These are phyloP conservation scores for Penicillium expansum DNA, from an alignment of 2,329 filamentous ascomycete species.

Conservation along the genomic window DNA sequence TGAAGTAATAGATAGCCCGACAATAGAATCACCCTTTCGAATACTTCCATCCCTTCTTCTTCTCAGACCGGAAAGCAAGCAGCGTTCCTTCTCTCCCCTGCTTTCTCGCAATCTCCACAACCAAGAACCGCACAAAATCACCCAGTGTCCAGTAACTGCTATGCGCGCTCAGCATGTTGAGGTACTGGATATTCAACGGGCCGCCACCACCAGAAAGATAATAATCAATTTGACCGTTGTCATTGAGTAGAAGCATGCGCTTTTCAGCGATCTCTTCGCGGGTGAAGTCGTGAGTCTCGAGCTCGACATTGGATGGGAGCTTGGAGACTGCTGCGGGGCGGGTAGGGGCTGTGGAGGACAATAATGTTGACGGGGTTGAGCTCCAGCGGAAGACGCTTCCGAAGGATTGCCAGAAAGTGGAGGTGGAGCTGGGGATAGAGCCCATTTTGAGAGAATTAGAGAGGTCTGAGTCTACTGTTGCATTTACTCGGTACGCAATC, in stretches of 20 bases:
- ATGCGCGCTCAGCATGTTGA: slow-evolving; percentile 95
- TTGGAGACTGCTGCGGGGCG: slow-evolving; percentile 57
- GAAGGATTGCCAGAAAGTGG: slow-evolving; percentile 64
- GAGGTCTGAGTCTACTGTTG: slow-evolving; percentile 79
- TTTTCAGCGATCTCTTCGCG: slow-evolving; percentile 89
- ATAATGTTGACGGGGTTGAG: slow-evolving; percentile 47
- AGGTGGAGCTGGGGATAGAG: slow-evolving; percentile 70
- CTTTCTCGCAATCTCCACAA: slow-evolving; percentile 77
- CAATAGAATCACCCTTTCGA: slow-evolving; percentile 25
- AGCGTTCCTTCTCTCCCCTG: slow-evolving; percentile 63
- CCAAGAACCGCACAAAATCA: slow-evolving; percentile 88
- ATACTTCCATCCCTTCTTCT: slow-evolving; percentile 52
- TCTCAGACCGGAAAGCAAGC: slow-evolving; percentile 53
- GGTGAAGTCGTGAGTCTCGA: slow-evolving; percentile 93
- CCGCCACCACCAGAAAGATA: slow-evolving; percentile 81
- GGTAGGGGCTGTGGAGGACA: slow-evolving; percentile 64
- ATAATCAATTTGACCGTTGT: slow-evolving; percentile 95
- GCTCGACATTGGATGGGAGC: slow-evolving; percentile 71
- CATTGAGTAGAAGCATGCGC: slow-evolving; percentile 82
- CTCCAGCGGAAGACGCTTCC: slow-evolving; percentile 61
- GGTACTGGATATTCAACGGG: slow-evolving; percentile 87
- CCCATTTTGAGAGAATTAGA: slow-evolving; percentile 73
- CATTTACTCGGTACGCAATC: slow-evolving; percentile 89
- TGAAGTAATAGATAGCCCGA: background rate
- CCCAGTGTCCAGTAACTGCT: slow-evolving; percentile 86